These are phyloP conservation scores for Astragalus membranaceus DNA, from an alignment of 306 rosid genomes.

Conservation along the genomic window DNA sequence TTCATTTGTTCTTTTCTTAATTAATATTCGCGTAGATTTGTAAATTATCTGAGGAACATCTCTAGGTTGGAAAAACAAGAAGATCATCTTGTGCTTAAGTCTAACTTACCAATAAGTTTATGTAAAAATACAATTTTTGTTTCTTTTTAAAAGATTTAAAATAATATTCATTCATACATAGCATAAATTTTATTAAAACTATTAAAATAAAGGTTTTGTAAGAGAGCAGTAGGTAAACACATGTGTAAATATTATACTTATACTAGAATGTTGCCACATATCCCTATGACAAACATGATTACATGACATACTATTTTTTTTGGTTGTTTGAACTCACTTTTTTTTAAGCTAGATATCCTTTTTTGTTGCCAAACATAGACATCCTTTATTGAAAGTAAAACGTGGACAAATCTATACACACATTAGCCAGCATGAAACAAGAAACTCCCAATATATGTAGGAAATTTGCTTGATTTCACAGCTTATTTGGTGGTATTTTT, in stretches of 20 bases:
- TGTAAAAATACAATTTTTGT: too few relatives aligned
- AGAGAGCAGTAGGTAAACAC: neutral
- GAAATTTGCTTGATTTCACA: neutral
- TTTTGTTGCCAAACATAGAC: neutral
- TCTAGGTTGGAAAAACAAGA: too few relatives aligned
- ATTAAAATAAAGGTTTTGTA: too few relatives aligned
- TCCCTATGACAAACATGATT: neutral
- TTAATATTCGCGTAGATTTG: too few relatives aligned
- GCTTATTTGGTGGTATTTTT: neutral
- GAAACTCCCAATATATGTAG: neutral
- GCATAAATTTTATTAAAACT: too few relatives aligned
- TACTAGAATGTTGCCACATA: neutral
- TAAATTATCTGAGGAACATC: too few relatives aligned
- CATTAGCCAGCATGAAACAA: neutral
- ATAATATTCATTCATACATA: too few relatives aligned
- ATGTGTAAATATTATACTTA: neutral
- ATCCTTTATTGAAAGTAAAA: neutral
- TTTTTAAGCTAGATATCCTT: too few relatives aligned
- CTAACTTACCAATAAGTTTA: too few relatives aligned
- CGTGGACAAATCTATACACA: slow-evolving; percentile 4
- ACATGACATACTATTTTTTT: neutral
- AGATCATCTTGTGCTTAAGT: too few relatives aligned
- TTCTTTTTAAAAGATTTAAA: too few relatives aligned
- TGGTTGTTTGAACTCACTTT: neutral
- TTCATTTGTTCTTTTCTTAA: too few relatives aligned